phyloP scores from a whole-genome alignment of 106 monocot genomes.

The Platanthera zijinensis region DNA sequence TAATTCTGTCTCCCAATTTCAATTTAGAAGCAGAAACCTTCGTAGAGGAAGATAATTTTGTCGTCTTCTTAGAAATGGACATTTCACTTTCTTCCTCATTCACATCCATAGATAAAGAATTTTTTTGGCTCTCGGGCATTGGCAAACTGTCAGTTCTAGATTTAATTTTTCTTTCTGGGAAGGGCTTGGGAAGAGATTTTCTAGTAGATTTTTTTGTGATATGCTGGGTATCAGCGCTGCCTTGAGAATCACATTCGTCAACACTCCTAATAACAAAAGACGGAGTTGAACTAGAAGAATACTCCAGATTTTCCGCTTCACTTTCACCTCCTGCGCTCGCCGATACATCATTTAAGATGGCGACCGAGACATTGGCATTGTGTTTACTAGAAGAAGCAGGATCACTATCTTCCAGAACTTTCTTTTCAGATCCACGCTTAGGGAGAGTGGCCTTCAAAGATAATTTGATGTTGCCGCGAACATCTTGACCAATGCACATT shows the following conservation, averaged over 20 bases:
- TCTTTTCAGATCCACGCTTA: conserved; percentile 14
- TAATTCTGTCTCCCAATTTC: conserved; percentile 63
- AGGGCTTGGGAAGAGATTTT: conserved; percentile 41
- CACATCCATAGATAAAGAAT: not conserved
- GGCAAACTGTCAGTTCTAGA: not conserved
- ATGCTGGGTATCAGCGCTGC: conserved; percentile 12
- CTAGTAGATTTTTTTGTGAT: conserved; percentile 12
- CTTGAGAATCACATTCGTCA: conserved; percentile 59
- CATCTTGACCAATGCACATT: conserved; percentile 78
- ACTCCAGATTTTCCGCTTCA: conserved; percentile 12
- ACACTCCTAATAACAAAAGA: conserved; percentile 61
- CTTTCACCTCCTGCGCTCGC: conserved; percentile 5
- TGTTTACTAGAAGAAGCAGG: conserved; percentile 1
- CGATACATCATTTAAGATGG: conserved; percentile 12
- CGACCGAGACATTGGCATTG: conserved; percentile 14
- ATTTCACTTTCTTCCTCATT: conserved; percentile 3
- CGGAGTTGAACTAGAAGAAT: conserved; percentile 31
- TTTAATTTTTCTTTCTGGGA: conserved; percentile 5
- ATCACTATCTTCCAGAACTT: conserved; percentile 6
- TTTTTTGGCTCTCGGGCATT: not conserved
- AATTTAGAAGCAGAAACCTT: not conserved
- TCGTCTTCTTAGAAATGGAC: conserved; percentile 1
- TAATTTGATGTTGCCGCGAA: conserved; percentile 84
- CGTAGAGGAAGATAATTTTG: not conserved
- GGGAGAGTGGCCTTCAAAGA: conserved; percentile 70